These are phyloP conservation scores for Chlorella variabilis DNA, from an alignment of 163 green algal species.

Conservation along the genomic window DNA sequence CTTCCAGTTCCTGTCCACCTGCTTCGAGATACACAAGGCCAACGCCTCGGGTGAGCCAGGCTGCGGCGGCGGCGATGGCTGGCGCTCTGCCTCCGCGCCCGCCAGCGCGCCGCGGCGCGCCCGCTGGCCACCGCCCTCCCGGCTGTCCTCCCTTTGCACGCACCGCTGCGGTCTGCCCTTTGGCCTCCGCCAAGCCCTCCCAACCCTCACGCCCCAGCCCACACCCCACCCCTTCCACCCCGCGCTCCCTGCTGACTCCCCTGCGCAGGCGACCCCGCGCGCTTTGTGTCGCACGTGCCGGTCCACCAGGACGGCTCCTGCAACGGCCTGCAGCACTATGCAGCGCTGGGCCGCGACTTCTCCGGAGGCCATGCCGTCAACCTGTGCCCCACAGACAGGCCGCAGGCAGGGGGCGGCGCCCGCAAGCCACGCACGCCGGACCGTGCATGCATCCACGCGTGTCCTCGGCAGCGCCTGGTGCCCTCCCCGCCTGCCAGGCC, in stretches of 20 bases:
- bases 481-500: no score
- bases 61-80: not conserved
- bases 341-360: conserved; percentile 89
- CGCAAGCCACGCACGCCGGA: no score
- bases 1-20: conserved; percentile 92
- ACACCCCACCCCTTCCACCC: no score
- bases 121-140: no score
- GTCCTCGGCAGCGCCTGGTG: no score
- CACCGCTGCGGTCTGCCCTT: no score
- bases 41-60: conserved; percentile 48
- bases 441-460: no score
- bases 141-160: no score
- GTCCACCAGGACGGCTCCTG: conserved; percentile 97
- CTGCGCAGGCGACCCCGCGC: conserved; percentile 51
- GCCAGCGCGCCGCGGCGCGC: no score
- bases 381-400: conserved; percentile 72
- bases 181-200: no score
- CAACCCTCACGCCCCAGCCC: no score
- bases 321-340: conserved; percentile 99
- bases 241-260: no score
- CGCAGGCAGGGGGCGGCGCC: conserved; percentile 66
- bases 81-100: not conserved
- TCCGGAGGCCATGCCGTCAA: conserved; percentile 86
- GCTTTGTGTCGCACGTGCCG: conserved; percentile 80
- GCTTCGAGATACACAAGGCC: conserved; percentile 85